Evolutionary conservation across 1,284 basidiomycete species (phyloP).

Genomic region (Pseudozyma sp.): DNA sequence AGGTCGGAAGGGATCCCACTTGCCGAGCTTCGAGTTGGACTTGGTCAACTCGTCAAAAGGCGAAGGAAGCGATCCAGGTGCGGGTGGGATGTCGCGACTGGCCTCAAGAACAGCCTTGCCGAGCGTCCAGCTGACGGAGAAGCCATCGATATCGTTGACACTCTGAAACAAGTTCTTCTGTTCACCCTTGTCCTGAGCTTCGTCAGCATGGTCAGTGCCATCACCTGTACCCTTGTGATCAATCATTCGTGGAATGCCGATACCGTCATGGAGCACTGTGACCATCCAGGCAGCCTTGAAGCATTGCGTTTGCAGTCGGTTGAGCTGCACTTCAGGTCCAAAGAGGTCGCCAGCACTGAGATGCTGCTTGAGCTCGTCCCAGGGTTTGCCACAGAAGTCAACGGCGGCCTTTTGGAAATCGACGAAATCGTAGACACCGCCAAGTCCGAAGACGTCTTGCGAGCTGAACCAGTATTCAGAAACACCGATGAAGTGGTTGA

Average conservation of each 20-base stretch:
- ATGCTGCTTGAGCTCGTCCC: conserved; percentile 76
- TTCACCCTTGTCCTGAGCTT: conserved; percentile 60
- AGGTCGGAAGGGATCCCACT: conserved; percentile 45
- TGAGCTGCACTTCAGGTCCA: conserved; percentile 77
- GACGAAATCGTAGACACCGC: conserved; percentile 94
- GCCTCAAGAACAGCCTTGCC: conserved; percentile 99
- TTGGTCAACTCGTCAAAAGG: conserved; percentile 47
- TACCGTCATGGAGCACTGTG: conserved; percentile 94
- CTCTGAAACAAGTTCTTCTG: conserved; percentile 80
- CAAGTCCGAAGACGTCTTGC: conserved; percentile 92
- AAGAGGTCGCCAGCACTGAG: conserved; percentile 76
- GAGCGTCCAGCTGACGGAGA: conserved; percentile 96
- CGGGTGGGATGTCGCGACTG: conserved; percentile 72
- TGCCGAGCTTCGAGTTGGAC: conserved; percentile 36
- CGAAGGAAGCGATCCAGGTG: conserved; percentile 47
- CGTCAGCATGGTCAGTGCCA: conserved; percentile 56
- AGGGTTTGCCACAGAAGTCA: conserved; percentile 84
- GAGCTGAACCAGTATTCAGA: conserved; percentile 99
- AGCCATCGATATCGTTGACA: conserved; percentile 88
- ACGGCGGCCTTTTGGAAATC: conserved; percentile 93
- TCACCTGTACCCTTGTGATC: conserved; percentile 73
- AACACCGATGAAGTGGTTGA: conserved; percentile 93
- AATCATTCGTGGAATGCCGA: conserved; percentile 89
- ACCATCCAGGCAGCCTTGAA: conserved; percentile 99
- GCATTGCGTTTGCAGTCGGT: conserved; percentile 93